These are phyloP conservation scores for Ganoderma multipileum DNA, from an alignment of 1,284 basidiomycete genomes.

Conservation along the genomic window DNA sequence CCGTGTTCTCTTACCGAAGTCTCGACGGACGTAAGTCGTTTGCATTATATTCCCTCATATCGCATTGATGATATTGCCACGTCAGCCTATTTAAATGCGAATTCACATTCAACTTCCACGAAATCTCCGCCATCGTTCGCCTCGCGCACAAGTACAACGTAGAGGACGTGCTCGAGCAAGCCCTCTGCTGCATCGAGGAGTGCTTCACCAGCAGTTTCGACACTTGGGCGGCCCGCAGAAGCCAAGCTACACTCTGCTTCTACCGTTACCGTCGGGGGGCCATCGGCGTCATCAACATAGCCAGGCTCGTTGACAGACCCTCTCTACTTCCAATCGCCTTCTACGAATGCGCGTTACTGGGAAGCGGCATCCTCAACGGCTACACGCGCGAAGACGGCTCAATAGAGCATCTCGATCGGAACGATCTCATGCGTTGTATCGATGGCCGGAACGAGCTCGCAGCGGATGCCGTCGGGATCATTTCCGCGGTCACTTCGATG, in stretches of 20 bases:
- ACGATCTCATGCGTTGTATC: conserved; percentile 12
- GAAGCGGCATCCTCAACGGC: conserved; percentile 5
- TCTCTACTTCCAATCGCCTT: conserved; percentile 12
- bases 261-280: no score
- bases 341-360: conserved; percentile 12
- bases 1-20: conserved; percentile 1
- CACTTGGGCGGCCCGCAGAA: neutral
- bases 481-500: neutral
- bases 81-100: no score
- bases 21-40: neutral
- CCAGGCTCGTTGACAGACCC: conserved; percentile 5
- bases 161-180: neutral
- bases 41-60: no score
- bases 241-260: neutral
- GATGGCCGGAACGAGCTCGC: neutral
- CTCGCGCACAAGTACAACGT: neutral
- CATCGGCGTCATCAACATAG: conserved; percentile 17
- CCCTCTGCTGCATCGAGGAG: neutral
- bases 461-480: neutral
- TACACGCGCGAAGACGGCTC: conserved; percentile 6
- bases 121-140: conserved; percentile 6
- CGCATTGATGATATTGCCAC: no score
- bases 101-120: neutral
- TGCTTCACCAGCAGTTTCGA: neutral
- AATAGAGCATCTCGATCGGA: neutral